Evolutionary conservation across 192 early-diverging fungal genomes (phyloP), one percentile per base, ranked within the genome.

Genomic region (Coemansia sp.): DNA sequence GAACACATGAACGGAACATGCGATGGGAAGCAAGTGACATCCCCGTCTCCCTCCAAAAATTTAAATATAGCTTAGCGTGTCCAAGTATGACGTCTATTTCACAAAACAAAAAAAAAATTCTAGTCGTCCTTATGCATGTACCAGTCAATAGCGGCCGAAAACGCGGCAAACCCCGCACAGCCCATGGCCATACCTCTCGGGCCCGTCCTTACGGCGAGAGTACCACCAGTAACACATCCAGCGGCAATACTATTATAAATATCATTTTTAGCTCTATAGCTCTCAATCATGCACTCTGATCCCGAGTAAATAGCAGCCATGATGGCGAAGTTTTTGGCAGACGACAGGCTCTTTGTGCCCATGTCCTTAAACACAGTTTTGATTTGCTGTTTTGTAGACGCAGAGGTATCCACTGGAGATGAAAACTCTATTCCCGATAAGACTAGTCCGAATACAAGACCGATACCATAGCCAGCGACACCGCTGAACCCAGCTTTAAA

Each of bases 181-280:
- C 97, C 97, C 20, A 85, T 69, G 1, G 86, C 86, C 49, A 89
- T 84, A 3, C 90, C 91, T 55, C 89, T 82, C 13, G 93, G 93
- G 2, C 94, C 94, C 22, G 87, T 84, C 64, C 84, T 86, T 11
- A 87, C 86, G 15, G 91, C 91, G 62, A 98, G 72, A 16, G 89
- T 83, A 9, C 91, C 95, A 53, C 97, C 96, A 34, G 97, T 96
- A 50, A 97, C 83, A 71, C 96, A 98, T 22, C 97, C 97, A 27
- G 94, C 92, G 20, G 87, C 84, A 12, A 93, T 74, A 61, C 92
- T 89, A 71, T 98, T 99, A 76, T 92, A 94, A 22, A 95, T 80
- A 70, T 99, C 97, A 77, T 98, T 94, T 70, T 95, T 95, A 8
- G 92, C 97, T 24, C 97, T 89, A 70, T 96, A 98, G 86, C 89